Conservation (phyloP, 2,329 filamentous ascomycete species). For the Xylariomycetidae sp. region DNA sequence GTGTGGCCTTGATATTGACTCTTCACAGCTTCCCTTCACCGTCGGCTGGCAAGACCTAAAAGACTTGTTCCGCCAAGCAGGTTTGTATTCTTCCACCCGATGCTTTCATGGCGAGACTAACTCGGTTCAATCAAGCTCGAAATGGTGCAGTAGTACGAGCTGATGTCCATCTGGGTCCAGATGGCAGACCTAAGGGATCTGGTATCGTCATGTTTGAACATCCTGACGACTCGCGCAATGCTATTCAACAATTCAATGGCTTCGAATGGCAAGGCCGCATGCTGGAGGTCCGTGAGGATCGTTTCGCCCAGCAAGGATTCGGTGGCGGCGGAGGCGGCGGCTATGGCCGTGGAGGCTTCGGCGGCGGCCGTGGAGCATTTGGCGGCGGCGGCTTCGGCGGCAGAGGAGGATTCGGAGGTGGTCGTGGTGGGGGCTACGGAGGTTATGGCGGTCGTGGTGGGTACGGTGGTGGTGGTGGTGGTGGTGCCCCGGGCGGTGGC, state of each 20-base stretch:
- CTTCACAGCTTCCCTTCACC: conserved; percentile 80
- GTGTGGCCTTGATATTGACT: conserved; percentile 22
- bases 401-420: conserved; percentile 44
- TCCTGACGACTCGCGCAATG: conserved; percentile 88
- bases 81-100: conserved; percentile 50
- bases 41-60: conserved; percentile 99
- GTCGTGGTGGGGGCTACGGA: conserved; percentile 41
- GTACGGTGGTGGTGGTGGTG: conserved; percentile 34
- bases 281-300: conserved; percentile 93
- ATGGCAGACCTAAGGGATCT: conserved; percentile 92
- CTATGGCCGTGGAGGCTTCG: conserved; percentile 46
- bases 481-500: conserved; percentile 37
- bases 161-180: conserved; percentile 87
- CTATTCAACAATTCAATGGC: conserved; percentile 96
- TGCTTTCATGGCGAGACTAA: conserved; percentile 5
- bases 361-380: conserved; percentile 38
- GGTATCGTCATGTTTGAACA: conserved; percentile 97
- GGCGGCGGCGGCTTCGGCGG: conserved; percentile 36
- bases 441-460: conserved; percentile 36
- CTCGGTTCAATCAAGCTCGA: conserved; percentile 40
- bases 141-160: conserved; percentile 84
- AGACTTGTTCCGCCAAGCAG: conserved; percentile 96
- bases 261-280: conserved; percentile 96
- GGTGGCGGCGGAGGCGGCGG: conserved; percentile 58
- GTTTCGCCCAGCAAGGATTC: conserved; percentile 68